Percentiles rank a stretch among this genome's conserved stretches.
These are phyloP conservation scores for Halophytophthora batemanensis DNA, from an alignment of 352 stramenopile genomes.

Conservation along the genomic window DNA sequence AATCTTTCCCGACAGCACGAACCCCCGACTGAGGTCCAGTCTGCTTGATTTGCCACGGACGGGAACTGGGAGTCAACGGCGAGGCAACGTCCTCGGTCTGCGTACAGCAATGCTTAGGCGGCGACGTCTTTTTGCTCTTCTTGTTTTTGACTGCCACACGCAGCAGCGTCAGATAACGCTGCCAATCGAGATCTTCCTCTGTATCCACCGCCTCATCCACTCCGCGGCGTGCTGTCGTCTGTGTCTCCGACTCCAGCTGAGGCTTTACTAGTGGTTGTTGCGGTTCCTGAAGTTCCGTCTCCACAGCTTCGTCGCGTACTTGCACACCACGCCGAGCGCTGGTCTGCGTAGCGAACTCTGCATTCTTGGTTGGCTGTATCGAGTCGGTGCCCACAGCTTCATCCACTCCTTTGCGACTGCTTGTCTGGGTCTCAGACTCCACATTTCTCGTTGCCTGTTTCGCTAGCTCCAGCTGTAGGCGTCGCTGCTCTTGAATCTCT, in stretches of 20 bases:
- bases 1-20: no score
- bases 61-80: no score
- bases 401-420: neutral
- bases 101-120: slow-evolving; percentile 11
- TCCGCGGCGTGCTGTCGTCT: neutral
- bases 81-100: slow-evolving; percentile 10
- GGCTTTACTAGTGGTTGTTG: no score
- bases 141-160: slow-evolving; percentile 34
- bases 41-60: no score
- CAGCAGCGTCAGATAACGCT: slow-evolving; percentile 36
- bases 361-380: slow-evolving; percentile 5
- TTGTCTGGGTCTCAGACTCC: slow-evolving; percentile 21
- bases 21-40: no score
- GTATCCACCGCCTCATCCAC: slow-evolving; percentile 14
- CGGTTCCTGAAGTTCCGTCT: slow-evolving; percentile 2
- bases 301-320: slow-evolving; percentile 12
- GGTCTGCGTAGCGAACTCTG: slow-evolving; percentile 20
- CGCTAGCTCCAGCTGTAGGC: slow-evolving; percentile 10
- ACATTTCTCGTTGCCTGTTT: slow-evolving; percentile 1
- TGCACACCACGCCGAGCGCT: neutral
- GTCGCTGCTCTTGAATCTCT: slow-evolving; percentile 9
- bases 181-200: slow-evolving; percentile 29
- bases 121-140: slow-evolving; percentile 13
- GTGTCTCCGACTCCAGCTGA: no score
- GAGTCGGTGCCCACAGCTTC: neutral